Conservation (phyloP, 371 early-diverging fungal genomes). For the Actinomortierella ambigua region DNA sequence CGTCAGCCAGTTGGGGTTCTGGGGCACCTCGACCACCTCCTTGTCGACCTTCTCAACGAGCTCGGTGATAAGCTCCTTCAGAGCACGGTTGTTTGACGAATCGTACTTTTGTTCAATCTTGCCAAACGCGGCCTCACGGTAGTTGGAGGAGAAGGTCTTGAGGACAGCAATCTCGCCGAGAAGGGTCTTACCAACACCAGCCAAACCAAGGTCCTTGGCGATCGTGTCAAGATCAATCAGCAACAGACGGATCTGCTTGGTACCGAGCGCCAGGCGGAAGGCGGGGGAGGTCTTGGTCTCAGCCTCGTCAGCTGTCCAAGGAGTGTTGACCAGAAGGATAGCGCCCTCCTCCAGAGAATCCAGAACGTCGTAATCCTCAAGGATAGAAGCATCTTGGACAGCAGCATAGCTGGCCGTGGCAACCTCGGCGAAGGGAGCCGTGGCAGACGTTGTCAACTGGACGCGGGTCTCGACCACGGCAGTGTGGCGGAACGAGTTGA, state of each 20-base stretch:
- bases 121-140: conserved; percentile 37
- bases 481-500: conserved; percentile 64
- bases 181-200: conserved; percentile 51
- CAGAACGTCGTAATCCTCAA: conserved; percentile 68
- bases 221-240: conserved; percentile 71
- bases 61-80: conserved; percentile 31
- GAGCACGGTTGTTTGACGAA: conserved; percentile 25
- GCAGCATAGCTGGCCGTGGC: conserved; percentile 61
- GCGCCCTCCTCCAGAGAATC: conserved; percentile 60
- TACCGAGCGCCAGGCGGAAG: conserved; percentile 59
- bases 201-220: conserved; percentile 66
- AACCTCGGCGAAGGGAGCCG: conserved; percentile 44
- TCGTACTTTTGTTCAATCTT: conserved; percentile 30
- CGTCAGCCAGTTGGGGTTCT: conserved; percentile 43
- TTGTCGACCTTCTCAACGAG: conserved; percentile 49
- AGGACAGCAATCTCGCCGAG: conserved; percentile 69
- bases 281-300: conserved; percentile 70
- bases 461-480: conserved; percentile 68
- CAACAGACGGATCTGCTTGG: conserved; percentile 62
- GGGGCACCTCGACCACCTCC: conserved; percentile 45
- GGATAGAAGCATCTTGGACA: conserved; percentile 67
- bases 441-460: conserved; percentile 48
- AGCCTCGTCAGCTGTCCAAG: conserved; percentile 72
- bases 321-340: conserved; percentile 68
- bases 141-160: conserved; percentile 38